These are phyloP conservation scores for Lichtheimia ornata DNA, from an alignment of 371 early-diverging fungal genomes.

Conservation along the genomic window DNA sequence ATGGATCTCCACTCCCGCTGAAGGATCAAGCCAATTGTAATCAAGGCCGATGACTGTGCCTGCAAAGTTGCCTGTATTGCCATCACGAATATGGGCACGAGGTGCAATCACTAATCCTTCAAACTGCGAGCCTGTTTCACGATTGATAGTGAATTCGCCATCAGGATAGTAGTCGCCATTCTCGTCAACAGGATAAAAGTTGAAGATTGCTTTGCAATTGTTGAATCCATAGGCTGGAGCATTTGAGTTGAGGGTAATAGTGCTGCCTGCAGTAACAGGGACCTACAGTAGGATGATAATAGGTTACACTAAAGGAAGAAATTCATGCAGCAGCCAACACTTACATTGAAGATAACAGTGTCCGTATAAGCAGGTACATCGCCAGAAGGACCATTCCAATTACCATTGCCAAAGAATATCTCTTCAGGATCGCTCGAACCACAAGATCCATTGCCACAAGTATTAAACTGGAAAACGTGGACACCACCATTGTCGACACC, in stretches of 20 bases:
- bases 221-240: constrained; percentile 9
- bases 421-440: neutral
- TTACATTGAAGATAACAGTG: constrained; percentile 24
- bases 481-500: neutral
- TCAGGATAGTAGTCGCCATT: constrained; percentile 9
- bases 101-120: constrained; percentile 27
- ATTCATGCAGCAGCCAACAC: neutral
- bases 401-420: constrained; percentile 15
- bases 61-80: constrained; percentile 24
- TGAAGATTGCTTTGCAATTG: constrained; percentile 16
- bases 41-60: constrained; percentile 19
- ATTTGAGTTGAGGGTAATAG: constrained; percentile 11
- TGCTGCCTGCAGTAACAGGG: constrained; percentile 17
- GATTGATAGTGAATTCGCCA: constrained; percentile 11
- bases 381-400: constrained; percentile 23
- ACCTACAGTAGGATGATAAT: constrained; percentile 9
- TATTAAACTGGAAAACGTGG: constrained; percentile 16
- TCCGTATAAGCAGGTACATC: neutral
- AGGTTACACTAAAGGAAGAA: neutral
- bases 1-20: constrained; percentile 17
- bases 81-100: constrained; percentile 21
- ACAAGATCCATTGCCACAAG: constrained; percentile 3
- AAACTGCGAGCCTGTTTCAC: constrained; percentile 20
- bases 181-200: constrained; percentile 24
- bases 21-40: constrained; percentile 13